Evolutionary conservation across 306 rosid genomes (phyloP), one percentile per base, ranked within the genome.

Genomic region (Citrullus mucosospermus): DNA sequence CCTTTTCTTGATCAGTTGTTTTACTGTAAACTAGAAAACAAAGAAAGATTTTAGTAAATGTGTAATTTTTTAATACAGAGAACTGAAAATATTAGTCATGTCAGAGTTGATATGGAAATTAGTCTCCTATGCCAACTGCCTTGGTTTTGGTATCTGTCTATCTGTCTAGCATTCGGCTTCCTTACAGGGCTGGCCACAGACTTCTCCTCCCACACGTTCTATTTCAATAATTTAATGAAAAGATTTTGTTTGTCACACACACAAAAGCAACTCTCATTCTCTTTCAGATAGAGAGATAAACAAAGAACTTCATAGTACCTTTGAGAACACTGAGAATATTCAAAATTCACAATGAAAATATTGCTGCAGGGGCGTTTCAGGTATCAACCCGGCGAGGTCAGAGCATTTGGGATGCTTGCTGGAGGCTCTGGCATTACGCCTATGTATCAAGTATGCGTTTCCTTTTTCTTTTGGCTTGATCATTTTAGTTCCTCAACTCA

Each of bases 391-490:
- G 97, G 97, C 15, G 88, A 96, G 58, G 97, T 92, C 78, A 85
- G 98, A 84, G 96, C 98, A 48, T 96, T 96, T 71, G 99, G 99
- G 79, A 96, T 96, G 99, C 91, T 96, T 78, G 99, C 99, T 67
- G 99, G 99, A 85, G 99, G 99, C 79, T 92, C 99, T 55, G 99
- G 99, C 82, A 96, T 96, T 73, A 96, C 99, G 74, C 99, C 99
- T 80, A 96, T 96, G 99, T 96, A 86, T 84, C 99, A 96, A 82
- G 99, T 92, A 91, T 76, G 81, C 66, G 36, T 76, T 74, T 79
- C 60, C 65, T 78, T 58, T 25, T 51, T 39, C 78, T 80, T 54
- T 32, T 36, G 28, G 50, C 43, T 74, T 34, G 59, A 43, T 54
- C 32, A 32, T 74, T 74, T 53, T 74, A 53, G 32, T 74, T n/a